A percentile compares a stretch with the other conserved stretches of the same genome.
phyloP scores from a whole-genome alignment of 495 filamentous ascomycete species.

The Neurospora sp. region DNA sequence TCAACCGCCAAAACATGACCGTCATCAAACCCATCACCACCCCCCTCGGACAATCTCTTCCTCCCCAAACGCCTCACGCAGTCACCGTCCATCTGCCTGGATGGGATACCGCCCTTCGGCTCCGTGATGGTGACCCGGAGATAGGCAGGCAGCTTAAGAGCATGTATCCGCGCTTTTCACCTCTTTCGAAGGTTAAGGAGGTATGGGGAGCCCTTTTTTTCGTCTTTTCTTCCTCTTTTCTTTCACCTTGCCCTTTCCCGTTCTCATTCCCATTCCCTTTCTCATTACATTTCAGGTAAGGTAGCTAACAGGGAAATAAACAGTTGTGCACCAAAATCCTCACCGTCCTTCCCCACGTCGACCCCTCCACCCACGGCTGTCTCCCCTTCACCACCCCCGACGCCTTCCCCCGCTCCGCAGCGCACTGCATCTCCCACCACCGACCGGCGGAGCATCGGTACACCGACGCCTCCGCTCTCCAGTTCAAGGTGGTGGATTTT shows the following conservation, averaged over 20 bases:
- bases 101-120: slow-evolving; percentile 20
- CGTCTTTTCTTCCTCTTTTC: not conserved
- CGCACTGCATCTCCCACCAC: slow-evolving; percentile 12
- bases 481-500: slow-evolving; percentile 26
- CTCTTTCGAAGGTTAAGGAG: slow-evolving; percentile 18
- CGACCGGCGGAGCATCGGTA: slow-evolving; percentile 21
- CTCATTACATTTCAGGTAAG: not conserved
- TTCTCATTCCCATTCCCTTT: not conserved
- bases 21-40: slow-evolving; percentile 23
- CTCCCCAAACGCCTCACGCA: slow-evolving; percentile 31
- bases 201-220: slow-evolving; percentile 3
- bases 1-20: slow-evolving; percentile 14
- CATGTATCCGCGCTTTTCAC: slow-evolving; percentile 35
- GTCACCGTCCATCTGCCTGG: slow-evolving; percentile 27
- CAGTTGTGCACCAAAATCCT: slow-evolving; percentile 22
- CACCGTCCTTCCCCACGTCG: not conserved
- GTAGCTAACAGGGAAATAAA: not conserved
- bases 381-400: slow-evolving; percentile 20
- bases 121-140: slow-evolving; percentile 23
- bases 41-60: slow-evolving; percentile 26
- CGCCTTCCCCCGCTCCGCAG: slow-evolving; percentile 11
- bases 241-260: not conserved
- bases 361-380: slow-evolving; percentile 14
- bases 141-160: slow-evolving; percentile 20
- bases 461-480: slow-evolving; percentile 18